Conservation (phyloP, 305 asterid species). For the Plantago lanceolata region DNA sequence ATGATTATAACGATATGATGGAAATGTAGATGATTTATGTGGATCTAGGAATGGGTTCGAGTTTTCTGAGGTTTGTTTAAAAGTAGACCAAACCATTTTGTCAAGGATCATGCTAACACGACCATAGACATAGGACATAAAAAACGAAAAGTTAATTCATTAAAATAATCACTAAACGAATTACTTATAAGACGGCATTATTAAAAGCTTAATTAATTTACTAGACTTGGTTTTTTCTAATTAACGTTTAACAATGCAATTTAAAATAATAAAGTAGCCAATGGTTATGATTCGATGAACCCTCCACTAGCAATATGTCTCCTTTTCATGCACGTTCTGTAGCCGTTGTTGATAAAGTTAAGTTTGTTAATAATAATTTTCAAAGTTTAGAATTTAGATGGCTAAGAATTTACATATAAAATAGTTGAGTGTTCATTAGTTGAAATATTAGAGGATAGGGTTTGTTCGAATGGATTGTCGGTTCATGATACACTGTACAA, state of each 20-base stretch:
- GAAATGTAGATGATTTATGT: not conserved
- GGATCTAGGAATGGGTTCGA: constrained; percentile 5
- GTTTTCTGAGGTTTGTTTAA: not conserved
- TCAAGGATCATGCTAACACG: constrained; percentile 17
- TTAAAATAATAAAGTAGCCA: not conserved
- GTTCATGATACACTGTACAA: too few species aligned
- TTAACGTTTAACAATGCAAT: too few species aligned
- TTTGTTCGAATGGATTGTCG: too few species aligned
- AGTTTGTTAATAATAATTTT: too few species aligned
- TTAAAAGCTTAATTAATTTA: not conserved
- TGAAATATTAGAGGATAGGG: too few species aligned
- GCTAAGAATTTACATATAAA: too few species aligned
- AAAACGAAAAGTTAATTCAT: not conserved
- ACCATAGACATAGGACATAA: constrained; percentile 4
- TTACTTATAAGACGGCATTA: not conserved
- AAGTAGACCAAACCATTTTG: constrained; percentile 7
- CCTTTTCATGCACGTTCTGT: not conserved
- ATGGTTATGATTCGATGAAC: constrained; percentile 5
- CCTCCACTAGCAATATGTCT: not conserved
- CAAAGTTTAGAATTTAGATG: too few species aligned
- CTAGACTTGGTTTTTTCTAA: not conserved
- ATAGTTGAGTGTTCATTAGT: too few species aligned
- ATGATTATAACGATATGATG: not conserved
- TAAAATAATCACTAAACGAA: not conserved
- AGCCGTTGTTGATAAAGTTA: constrained; percentile 9